Base-by-base conservation (phyloP, 306 rosid genomes). In the Crotalaria pallida region DNA sequence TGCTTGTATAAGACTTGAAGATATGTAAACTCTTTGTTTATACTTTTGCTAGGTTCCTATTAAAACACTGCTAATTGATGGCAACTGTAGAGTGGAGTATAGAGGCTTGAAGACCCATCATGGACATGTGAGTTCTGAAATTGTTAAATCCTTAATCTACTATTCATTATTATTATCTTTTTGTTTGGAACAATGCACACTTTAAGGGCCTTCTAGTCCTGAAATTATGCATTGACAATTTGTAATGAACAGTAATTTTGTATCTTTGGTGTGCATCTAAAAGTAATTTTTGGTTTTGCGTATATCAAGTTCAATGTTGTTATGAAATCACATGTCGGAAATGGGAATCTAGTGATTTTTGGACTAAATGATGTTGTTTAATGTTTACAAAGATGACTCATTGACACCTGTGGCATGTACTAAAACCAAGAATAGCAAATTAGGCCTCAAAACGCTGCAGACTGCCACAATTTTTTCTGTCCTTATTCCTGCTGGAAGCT, bases 1-100 rank as follows among this genome's bases (percentile, higher is more conserved):
- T 59, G 27, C 69, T 56, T 40, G 50, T 69, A 2, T 52, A 71
- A 53, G 36, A 31, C n/a, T 77, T 59, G 24, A 18, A 15, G 1
- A 16, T 9, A 2, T 64, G 52, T n/a, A n/a, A 71, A 45, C 31
- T 51, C 47, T 65, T 58, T 74, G 76, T 71, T 64, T 61, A 27
- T 83, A 75, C 40, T 29, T 69, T 76, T 68, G 0, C 50, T 72
- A 94, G 99, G 97, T 94, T 74, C 99, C 99, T 18, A 88, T 94
- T 67, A 91, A 94, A 78, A 87, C 97, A 33, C 76, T 91, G 84
- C 72, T 88, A 48, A 88, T 94, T 52, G 97, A 94, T 79, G 99
- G 99, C 7, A 94, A 94, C 83, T 94, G 99, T 84, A 88, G 99
- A 87, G 99, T 94, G 80, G 99, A 94, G 80, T 97, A 94, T 84